Conservation (phyloP, 805 yeast species). For the Teunomyces pallodes region DNA sequence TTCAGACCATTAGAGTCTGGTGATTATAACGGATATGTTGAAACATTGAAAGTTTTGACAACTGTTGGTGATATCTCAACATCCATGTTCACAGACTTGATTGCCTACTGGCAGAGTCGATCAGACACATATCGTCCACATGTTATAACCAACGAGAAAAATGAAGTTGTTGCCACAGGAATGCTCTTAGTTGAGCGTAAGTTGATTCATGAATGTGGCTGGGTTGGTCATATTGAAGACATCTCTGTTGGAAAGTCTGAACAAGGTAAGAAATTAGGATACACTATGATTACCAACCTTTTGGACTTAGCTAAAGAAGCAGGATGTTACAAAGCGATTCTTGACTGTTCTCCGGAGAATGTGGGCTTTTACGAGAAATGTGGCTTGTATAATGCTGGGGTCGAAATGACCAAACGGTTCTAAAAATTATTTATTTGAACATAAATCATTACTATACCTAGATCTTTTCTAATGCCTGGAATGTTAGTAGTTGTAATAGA, state of each 20-base stretch:
- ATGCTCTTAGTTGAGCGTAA: slow-evolving; percentile 77
- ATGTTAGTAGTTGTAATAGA: slow-evolving; percentile 21
- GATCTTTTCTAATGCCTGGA: slow-evolving; percentile 34
- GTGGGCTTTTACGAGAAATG: slow-evolving; percentile 87
- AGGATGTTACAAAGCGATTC: slow-evolving; percentile 85
- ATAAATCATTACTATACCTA: slow-evolving; percentile 9
- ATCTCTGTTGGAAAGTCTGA: slow-evolving; percentile 72
- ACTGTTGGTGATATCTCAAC: slow-evolving; percentile 72
- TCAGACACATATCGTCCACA: slow-evolving; percentile 60
- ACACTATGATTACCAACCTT: slow-evolving; percentile 58
- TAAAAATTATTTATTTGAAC: slow-evolving; percentile 11
- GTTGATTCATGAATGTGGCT: slow-evolving; percentile 78
- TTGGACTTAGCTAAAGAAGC: slow-evolving; percentile 52
- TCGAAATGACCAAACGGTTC: slow-evolving; percentile 63
- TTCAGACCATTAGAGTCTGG: slow-evolving; percentile 53
- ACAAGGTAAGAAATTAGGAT: slow-evolving; percentile 85
- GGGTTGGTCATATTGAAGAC: slow-evolving; percentile 93
- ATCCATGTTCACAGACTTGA: slow-evolving; percentile 47
- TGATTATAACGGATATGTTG: slow-evolving; percentile 68
- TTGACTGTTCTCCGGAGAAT: slow-evolving; percentile 85
- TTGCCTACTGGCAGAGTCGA: slow-evolving; percentile 56
- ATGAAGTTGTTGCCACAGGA: slow-evolving; percentile 77
- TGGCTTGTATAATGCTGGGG: slow-evolving; percentile 64
- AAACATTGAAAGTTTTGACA: slow-evolving; percentile 67
- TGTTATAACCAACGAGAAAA: slow-evolving; percentile 58